phyloP scores from a whole-genome alignment of 805 yeast species.

The Saccharomycopsis lassenensis region DNA sequence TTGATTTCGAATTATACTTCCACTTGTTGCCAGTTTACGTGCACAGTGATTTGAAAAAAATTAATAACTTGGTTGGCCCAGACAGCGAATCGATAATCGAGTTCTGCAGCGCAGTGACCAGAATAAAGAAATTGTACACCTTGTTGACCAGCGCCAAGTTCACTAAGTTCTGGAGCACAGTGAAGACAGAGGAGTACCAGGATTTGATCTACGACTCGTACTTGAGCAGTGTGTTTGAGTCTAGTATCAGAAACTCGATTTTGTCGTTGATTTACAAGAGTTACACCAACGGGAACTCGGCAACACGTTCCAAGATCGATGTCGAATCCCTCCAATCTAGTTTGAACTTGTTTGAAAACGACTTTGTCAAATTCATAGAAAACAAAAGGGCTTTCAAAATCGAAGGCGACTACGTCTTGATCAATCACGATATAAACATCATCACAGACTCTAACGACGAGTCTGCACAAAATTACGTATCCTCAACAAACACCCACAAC shows the following conservation, averaged over 20 bases:
- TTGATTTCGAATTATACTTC: conserved; percentile 34
- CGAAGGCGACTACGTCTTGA: conserved; percentile 8
- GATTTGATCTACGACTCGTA: conserved; percentile 16
- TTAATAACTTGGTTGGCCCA: not conserved
- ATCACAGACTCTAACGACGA: conserved; percentile 5
- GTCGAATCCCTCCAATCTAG: conserved; percentile 12
- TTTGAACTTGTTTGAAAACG: conserved; percentile 16
- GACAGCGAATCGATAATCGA: conserved; percentile 7
- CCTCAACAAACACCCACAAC: conserved; percentile 10
- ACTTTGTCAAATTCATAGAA: conserved; percentile 7
- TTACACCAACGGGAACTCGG: conserved; percentile 10
- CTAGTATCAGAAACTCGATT: conserved; percentile 10
- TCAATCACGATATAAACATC: conserved; percentile 12
- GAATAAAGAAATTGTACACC: conserved; percentile 12
- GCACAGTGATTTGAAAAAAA: conserved; percentile 3
- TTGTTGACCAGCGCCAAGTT: conserved; percentile 15
- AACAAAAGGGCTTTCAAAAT: conserved; percentile 8
- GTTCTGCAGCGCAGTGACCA: conserved; percentile 11
- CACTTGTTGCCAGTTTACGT: conserved; percentile 31
- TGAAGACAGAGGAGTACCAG: conserved; percentile 16
- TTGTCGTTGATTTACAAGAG: conserved; percentile 14
- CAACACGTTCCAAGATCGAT: conserved; percentile 12
- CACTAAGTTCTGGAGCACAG: conserved; percentile 13
- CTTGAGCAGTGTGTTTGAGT: conserved; percentile 10
- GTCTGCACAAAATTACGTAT: not conserved